These are phyloP conservation scores for Boletus subcaerulescens DNA, from an alignment of 768 basidiomycete genomes.

Conservation along the genomic window DNA sequence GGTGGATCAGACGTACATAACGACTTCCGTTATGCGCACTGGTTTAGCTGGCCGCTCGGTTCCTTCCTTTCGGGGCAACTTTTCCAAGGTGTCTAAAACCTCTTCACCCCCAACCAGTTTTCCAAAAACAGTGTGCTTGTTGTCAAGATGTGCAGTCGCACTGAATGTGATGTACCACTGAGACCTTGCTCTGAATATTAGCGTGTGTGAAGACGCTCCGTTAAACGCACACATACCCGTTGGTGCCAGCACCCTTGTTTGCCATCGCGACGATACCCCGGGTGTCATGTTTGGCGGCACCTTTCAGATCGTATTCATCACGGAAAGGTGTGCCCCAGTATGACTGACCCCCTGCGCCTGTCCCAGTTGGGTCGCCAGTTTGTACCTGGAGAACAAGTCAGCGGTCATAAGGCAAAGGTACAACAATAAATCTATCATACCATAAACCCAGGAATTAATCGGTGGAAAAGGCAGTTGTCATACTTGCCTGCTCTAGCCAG, in stretches of 20 bases:
- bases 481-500: conserved; percentile 90
- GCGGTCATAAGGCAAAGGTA: background rate
- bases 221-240: conserved; percentile 50
- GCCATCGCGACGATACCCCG: conserved; percentile 93
- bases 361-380: conserved; percentile 96
- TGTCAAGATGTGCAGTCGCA: conserved; percentile 80
- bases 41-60: conserved; percentile 86
- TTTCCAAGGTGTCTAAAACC: conserved; percentile 80
- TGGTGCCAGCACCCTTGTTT: conserved; percentile 88
- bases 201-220: background rate
- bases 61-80: conserved; percentile 74
- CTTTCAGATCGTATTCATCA: conserved; percentile 87
- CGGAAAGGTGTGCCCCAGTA: conserved; percentile 96
- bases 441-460: conserved; percentile 95
- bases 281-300: conserved; percentile 82
- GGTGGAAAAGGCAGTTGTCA: conserved; percentile 85
- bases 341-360: conserved; percentile 88
- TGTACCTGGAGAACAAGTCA: conserved; percentile 62
- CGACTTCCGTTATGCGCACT: conserved; percentile 79
- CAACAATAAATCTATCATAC: conserved; percentile 37
- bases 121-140: conserved; percentile 95
- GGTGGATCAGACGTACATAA: conserved; percentile 59
- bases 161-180: conserved; percentile 95
- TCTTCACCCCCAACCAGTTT: conserved; percentile 96
- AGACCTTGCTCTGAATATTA: conserved; percentile 48